Conservation (phyloP, 2,329 filamentous ascomycete genomes). For the Chaetomiaceae sp. region DNA sequence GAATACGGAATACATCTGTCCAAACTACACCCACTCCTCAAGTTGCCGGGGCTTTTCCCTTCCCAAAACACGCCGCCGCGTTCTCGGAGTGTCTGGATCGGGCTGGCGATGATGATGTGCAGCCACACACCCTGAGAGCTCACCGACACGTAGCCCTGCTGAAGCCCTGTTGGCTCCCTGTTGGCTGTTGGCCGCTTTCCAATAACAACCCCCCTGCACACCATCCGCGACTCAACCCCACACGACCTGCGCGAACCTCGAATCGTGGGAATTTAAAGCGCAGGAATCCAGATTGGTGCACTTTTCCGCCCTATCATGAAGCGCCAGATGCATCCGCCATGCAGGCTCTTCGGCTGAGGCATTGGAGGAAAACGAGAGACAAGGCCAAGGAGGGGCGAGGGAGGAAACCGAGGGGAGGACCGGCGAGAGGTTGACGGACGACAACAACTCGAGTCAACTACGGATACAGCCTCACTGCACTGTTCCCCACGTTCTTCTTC, state of each 20-base stretch:
- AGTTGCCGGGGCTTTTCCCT: too few species aligned
- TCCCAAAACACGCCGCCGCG: not conserved
- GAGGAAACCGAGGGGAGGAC: too few species aligned
- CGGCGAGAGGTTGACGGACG: too few species aligned
- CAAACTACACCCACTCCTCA: too few species aligned
- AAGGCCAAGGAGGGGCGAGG: too few species aligned
- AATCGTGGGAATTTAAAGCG: conserved; percentile 5
- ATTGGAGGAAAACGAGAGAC: not conserved
- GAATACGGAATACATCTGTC: too few species aligned
- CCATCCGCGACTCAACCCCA: too few species aligned
- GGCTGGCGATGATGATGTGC: conserved; percentile 7
- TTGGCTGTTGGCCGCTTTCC: not conserved
- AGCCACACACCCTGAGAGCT: conserved; percentile 10
- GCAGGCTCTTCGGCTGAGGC: not conserved
- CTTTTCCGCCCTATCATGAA: conserved; percentile 1
- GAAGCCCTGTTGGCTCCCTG: too few species aligned
- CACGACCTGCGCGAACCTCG: too few species aligned
- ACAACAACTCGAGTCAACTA: too few species aligned
- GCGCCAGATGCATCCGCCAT: not conserved
- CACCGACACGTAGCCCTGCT: conserved; percentile 11
- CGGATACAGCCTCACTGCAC: conserved; percentile 8
- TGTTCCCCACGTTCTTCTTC: conserved; percentile 18
- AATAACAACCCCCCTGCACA: conserved; percentile 1
- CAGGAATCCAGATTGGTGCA: not conserved
- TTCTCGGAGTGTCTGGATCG: not conserved